Base-by-base conservation (phyloP, 2,329 filamentous ascomycete species). In the Harringtonia lauricola region DNA sequence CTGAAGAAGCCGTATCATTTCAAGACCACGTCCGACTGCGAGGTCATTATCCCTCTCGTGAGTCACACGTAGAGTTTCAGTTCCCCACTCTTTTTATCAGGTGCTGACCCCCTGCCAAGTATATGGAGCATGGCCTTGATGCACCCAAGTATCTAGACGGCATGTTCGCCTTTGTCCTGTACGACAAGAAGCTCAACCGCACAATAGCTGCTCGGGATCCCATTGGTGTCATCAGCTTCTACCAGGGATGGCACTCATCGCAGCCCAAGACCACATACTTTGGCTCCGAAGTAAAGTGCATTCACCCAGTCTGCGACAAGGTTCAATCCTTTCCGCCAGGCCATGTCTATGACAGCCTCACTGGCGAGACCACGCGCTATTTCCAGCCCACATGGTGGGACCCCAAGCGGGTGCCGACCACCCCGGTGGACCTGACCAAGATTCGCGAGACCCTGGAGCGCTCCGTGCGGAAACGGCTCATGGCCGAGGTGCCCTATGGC, bases 141-240 rank as follows among this genome's bases (percentile, higher is more conserved):
- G 87, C 90, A 46, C 89, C 92, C 49, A 92, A 90, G 66, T 74
- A 87, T 65, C 80, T 98, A 54, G 92, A 98, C 63, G 92, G 92
- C 70, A 98, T 98, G 92, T 98, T 98, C 76, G 95, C 90, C 15
- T 98, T 94, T 70, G 89, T 98, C 45, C 77, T 98, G 42, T 95
- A 95, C 67, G 92, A 98, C 71, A 95, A 94, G 76, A 82, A 79
- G 54, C 80, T 88, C 64, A 85, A 98, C 71, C 83, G 92, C 54
- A 85, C 88, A 50, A 80, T 98, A 59, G 92, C 92, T 46, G 92
- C 92, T 44, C 82, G 92, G 61, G 92, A 98, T 64, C 92, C 92
- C 30, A 95, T 98, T 57, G 92, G 92, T 56, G 82, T 98, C 64
- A 96, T 89, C 53, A 95, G 87, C 51, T 88, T 98, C 64, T 98